Conservation (phyloP, 805 yeast genomes). For the Ogataea pini region DNA sequence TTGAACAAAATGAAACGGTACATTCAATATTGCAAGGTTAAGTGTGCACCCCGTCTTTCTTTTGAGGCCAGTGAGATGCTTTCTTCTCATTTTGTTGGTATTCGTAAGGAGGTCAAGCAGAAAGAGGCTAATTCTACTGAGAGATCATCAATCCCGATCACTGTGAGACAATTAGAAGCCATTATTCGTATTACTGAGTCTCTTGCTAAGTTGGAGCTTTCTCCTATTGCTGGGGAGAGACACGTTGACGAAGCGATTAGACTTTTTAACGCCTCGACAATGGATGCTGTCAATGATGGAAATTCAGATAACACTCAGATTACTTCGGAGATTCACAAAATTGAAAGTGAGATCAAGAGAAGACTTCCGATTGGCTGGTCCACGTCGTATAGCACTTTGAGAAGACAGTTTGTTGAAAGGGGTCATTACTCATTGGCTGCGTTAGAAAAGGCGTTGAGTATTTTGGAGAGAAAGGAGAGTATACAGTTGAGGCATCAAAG, state of each 20-base stretch:
- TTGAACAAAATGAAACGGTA: slow-evolving; percentile 89
- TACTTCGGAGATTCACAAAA: slow-evolving; percentile 69
- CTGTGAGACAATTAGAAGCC: slow-evolving; percentile 97
- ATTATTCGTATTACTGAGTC: slow-evolving; percentile 94
- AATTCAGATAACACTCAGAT: slow-evolving; percentile 55
- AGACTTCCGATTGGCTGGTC: slow-evolving; percentile 97
- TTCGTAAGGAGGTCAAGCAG: slow-evolving; percentile 77
- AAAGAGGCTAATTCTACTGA: slow-evolving; percentile 82
- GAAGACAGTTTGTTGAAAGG: slow-evolving; percentile 76
- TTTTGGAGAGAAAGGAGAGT: slow-evolving; percentile 84
- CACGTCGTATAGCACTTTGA: slow-evolving; percentile 79
- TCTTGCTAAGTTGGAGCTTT: slow-evolving; percentile 79
- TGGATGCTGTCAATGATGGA: slow-evolving; percentile 75
- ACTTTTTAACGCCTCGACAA: slow-evolving; percentile 92
- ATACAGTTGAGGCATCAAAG: slow-evolving; percentile 87
- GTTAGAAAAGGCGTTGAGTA: slow-evolving; percentile 76
- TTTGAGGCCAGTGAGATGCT: slow-evolving; percentile 87
- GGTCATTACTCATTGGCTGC: slow-evolving; percentile 63
- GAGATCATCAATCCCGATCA: slow-evolving; percentile 94
- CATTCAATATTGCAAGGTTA: slow-evolving; percentile 83
- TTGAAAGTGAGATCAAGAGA: slow-evolving; percentile 83
- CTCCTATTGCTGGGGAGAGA: slow-evolving; percentile 80
- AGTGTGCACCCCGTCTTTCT: slow-evolving; percentile 90
- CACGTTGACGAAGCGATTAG: slow-evolving; percentile 97
- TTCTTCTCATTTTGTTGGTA: slow-evolving; percentile 88